Evolutionary conservation across 2,329 filamentous ascomycete species (phyloP).

Genomic region (Plenodomus lindquistii): DNA sequence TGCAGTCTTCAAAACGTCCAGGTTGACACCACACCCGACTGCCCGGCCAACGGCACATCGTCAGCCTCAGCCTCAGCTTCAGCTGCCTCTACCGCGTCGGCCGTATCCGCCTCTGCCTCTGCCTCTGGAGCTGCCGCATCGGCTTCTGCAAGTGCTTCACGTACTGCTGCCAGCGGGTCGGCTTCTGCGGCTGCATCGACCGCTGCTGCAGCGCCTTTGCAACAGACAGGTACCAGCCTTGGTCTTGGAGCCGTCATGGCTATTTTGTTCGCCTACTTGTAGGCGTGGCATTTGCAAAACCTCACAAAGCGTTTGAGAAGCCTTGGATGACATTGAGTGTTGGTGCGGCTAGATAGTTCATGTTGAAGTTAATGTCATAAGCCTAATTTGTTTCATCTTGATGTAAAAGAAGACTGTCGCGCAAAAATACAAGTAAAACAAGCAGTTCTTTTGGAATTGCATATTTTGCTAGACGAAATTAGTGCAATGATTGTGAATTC

Average conservation of each 20-base stretch:
- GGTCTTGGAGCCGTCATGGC: conserved; percentile 31
- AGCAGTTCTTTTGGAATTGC: too few species aligned
- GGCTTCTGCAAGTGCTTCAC: not conserved
- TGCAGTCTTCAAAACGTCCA: conserved; percentile 46
- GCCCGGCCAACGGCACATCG: conserved; percentile 28
- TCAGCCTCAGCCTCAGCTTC: conserved; percentile 15
- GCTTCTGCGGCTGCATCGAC: conserved; percentile 12
- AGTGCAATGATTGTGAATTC: too few species aligned
- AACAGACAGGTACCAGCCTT: conserved; percentile 23
- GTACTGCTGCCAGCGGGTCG: conserved; percentile 6
- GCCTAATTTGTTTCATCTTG: not conserved
- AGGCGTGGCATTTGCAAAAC: not conserved
- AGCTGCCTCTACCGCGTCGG: conserved; percentile 3
- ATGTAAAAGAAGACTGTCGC: not conserved
- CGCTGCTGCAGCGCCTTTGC: conserved; percentile 24
- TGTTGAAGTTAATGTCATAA: not conserved
- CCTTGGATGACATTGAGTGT: not conserved
- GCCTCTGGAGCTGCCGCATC: conserved; percentile 7
- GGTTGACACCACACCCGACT: conserved; percentile 45
- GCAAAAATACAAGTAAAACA: too few species aligned
- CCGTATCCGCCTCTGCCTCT: conserved; percentile 4
- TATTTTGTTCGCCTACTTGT: conserved; percentile 34
- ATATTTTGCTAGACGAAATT: too few species aligned
- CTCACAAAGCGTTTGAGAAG: not conserved
- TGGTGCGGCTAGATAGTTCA: not conserved